Conservation (phyloP, 148 eudicot species). For the Camellia lanceoleosa region DNA sequence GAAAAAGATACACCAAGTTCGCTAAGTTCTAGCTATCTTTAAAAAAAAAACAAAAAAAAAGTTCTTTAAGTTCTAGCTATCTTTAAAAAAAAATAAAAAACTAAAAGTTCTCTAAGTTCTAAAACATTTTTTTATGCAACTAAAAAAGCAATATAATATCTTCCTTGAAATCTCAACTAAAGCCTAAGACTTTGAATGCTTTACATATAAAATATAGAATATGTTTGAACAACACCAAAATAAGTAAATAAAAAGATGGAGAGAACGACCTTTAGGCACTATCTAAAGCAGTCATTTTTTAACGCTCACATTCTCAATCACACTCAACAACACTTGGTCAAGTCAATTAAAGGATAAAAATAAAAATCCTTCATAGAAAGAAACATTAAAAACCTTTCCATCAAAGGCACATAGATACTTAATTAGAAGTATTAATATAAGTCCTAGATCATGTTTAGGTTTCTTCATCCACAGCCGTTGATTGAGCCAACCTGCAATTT, state of each 20-base stretch:
- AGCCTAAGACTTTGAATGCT: slow-evolving; percentile 14
- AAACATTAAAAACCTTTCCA: slow-evolving; percentile 12
- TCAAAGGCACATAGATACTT: slow-evolving; percentile 10
- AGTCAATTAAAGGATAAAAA: slow-evolving; percentile 14
- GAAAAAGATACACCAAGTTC: too few species aligned
- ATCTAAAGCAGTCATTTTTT: slow-evolving; percentile 18
- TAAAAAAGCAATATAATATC: not conserved
- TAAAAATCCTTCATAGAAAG: slow-evolving; percentile 13
- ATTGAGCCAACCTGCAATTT: not conserved
- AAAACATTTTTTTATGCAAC: not conserved
- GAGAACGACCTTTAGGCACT: not conserved
- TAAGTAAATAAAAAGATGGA: slow-evolving; percentile 7
- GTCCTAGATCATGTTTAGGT: not conserved
- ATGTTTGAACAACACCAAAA: slow-evolving; percentile 9
- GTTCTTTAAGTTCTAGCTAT: too few species aligned
- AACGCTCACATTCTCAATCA: slow-evolving; percentile 18
- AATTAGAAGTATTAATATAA: not conserved
- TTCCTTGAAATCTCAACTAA: slow-evolving; percentile 15
- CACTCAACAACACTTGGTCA: slow-evolving; percentile 12
- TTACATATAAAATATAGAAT: not conserved
- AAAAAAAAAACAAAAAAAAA: too few species aligned
- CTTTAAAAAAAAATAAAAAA: too few species aligned
- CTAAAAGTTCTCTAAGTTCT: too few species aligned
- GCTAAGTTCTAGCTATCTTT: too few species aligned
- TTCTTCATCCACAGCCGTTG: not conserved